Evolutionary conservation across 2,329 filamentous ascomycete genomes (phyloP).

Genomic region (Trichoderma sp.): DNA sequence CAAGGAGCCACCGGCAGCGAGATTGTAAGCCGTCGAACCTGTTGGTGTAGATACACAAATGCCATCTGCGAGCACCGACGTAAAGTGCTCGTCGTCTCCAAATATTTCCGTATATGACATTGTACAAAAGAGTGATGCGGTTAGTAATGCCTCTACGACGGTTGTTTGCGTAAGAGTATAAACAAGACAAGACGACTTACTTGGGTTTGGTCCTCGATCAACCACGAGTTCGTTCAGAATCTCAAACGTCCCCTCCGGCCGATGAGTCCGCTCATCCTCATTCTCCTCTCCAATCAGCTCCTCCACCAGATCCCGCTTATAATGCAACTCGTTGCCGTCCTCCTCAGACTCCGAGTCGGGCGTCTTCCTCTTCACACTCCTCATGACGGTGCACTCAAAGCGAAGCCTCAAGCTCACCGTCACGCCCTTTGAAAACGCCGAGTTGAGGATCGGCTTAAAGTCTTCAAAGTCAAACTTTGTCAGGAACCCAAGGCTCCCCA

Average conservation of each 20-base stretch:
- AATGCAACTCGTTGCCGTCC: conserved; percentile 42
- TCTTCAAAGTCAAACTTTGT: conserved; percentile 93
- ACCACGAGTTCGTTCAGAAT: conserved; percentile 98
- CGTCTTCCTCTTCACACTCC: conserved; percentile 58
- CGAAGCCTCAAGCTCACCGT: conserved; percentile 84
- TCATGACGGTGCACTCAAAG: conserved; percentile 94
- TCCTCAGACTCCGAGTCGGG: conserved; percentile 32
- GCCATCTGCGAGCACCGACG: conserved; percentile 88
- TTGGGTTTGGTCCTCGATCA: conserved; percentile 89
- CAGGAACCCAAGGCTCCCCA: conserved; percentile 90
- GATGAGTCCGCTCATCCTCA: conserved; percentile 82
- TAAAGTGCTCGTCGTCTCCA: conserved; percentile 93
- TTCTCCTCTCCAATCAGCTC: conserved; percentile 85
- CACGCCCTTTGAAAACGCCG: conserved; percentile 78
- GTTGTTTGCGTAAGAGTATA: background rate
- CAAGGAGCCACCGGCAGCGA: conserved; percentile 90
- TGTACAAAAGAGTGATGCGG: conserved; percentile 43
- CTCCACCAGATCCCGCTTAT: conserved; percentile 73
- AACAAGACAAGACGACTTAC: conserved; percentile 51
- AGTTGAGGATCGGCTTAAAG: conserved; percentile 67
- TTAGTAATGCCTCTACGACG: background rate
- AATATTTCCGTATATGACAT: conserved; percentile 94
- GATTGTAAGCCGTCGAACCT: conserved; percentile 92
- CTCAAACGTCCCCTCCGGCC: conserved; percentile 79
- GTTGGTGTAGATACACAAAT: conserved; percentile 94